These are phyloP conservation scores for Candida ponderosae DNA, from an alignment of 805 yeast genomes.

Conservation along the genomic window DNA sequence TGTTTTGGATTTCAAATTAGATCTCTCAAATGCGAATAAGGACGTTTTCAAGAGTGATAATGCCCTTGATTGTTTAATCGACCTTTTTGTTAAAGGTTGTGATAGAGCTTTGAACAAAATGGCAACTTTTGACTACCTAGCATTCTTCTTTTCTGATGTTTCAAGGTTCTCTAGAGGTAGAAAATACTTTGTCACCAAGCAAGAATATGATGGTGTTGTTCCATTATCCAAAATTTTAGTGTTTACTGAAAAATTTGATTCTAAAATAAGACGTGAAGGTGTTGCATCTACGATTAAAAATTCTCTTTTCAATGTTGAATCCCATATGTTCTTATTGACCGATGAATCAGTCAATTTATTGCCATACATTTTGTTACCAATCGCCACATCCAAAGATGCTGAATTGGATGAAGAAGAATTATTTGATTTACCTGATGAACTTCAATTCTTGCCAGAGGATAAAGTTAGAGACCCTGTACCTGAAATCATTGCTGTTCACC, in stretches of 20 bases:
- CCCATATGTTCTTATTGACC: conserved; percentile 52
- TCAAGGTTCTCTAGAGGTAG: conserved; percentile 74
- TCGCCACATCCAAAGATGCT: conserved; percentile 64
- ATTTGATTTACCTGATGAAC: conserved; percentile 81
- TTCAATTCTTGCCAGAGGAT: conserved; percentile 70
- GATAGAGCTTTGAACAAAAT: conserved; percentile 62
- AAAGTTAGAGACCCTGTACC: conserved; percentile 68
- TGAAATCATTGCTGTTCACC: conserved; percentile 59
- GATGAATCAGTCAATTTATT: conserved; percentile 64
- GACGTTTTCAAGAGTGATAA: conserved; percentile 47
- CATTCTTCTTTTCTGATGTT: conserved; percentile 85
- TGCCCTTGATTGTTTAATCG: conserved; percentile 76
- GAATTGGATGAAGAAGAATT: conserved; percentile 78
- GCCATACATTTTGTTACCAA: conserved; percentile 76
- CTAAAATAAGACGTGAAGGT: conserved; percentile 80
- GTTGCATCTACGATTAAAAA: conserved; percentile 90
- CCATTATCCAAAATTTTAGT: conserved; percentile 78
- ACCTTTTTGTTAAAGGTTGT: conserved; percentile 79
- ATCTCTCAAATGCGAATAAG: conserved; percentile 29
- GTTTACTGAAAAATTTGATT: conserved; percentile 74
- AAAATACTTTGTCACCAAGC: conserved; percentile 64
- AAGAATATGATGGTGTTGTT: conserved; percentile 64
- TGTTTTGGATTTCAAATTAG: conserved; percentile 34
- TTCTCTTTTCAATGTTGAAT: conserved; percentile 69
- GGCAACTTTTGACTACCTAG: conserved; percentile 75